A percentile compares a stretch with the other conserved stretches of the same genome.
These are phyloP conservation scores for Puccinia brachypodii DNA, from an alignment of 1,284 basidiomycete genomes.

Conservation along the genomic window DNA sequence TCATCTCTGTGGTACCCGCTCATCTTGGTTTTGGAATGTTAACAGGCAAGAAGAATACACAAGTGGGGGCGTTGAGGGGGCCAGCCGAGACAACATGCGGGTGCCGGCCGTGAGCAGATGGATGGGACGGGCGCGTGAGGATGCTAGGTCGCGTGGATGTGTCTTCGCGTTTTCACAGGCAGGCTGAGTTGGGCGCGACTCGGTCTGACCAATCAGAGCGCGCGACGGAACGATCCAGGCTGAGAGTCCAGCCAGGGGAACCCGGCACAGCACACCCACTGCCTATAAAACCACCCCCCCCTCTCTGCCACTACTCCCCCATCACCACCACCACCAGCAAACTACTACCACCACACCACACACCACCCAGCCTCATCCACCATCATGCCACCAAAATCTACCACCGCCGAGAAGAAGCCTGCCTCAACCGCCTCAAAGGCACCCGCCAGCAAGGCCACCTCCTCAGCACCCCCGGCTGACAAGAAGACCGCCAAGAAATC, in stretches of 20 bases:
- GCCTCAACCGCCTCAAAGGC: conserved; percentile 53
- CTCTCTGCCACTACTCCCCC: background rate
- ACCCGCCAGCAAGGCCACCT: conserved; percentile 65
- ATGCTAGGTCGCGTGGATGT: no score
- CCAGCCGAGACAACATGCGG: no score
- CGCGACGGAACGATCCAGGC: conserved; percentile 12
- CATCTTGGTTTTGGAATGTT: no score
- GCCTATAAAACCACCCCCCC: background rate
- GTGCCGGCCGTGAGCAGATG: no score
- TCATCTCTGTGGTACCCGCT: no score
- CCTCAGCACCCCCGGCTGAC: conserved; percentile 60
- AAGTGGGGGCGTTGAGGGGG: no score
- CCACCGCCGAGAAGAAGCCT: conserved; percentile 47
- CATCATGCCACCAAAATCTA: conserved; percentile 44
- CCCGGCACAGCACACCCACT: background rate
- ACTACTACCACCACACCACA: no score
- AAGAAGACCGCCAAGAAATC: conserved; percentile 63
- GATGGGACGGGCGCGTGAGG: no score
- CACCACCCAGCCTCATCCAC: background rate
- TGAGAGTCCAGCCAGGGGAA: background rate
- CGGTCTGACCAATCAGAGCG: conserved; percentile 24
- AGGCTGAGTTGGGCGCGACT: no score
- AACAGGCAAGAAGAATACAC: no score
- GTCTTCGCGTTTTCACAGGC: no score
- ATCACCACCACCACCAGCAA: background rate